phyloP scores from a whole-genome alignment of 2,329 filamentous ascomycete genomes.

The Aspergillus sp. region DNA sequence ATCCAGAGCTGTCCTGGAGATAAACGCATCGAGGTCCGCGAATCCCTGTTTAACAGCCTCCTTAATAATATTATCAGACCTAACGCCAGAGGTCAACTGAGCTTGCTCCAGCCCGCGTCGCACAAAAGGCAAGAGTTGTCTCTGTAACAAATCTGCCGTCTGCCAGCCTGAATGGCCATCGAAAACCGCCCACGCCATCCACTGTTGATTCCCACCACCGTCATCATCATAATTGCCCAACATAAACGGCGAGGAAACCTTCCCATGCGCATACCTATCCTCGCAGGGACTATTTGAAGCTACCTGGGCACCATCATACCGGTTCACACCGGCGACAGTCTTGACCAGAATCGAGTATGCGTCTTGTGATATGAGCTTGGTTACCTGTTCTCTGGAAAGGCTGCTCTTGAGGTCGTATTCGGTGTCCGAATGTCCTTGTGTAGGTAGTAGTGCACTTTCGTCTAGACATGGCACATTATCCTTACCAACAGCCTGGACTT shows the following conservation, averaged over 20 bases:
- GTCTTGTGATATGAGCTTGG: constrained; percentile 1
- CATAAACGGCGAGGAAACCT: constrained; percentile 4
- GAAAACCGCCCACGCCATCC: constrained; percentile 41
- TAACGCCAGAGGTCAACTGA: too few relatives aligned
- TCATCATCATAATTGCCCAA: background rate
- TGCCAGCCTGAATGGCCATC: constrained; percentile 40
- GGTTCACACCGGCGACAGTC: constrained; percentile 19
- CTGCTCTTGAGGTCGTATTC: too few relatives aligned
- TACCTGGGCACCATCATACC: constrained; percentile 29
- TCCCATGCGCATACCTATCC: constrained; percentile 27
- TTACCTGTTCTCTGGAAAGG: too few relatives aligned
- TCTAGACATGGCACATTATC: too few relatives aligned
- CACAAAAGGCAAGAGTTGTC: constrained; percentile 19
- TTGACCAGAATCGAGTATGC: constrained; percentile 24
- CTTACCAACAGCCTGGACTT: too few relatives aligned
- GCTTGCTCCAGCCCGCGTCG: too few relatives aligned
- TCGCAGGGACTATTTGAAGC: constrained; percentile 41
- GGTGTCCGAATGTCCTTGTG: too few relatives aligned
- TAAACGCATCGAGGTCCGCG: too few relatives aligned
- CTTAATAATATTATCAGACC: too few relatives aligned
- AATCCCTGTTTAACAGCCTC: too few relatives aligned
- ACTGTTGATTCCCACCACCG: constrained; percentile 16
- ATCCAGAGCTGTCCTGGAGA: too few relatives aligned
- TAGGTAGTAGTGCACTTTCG: too few relatives aligned
- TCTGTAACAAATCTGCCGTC: constrained; percentile 25